Conservation (phyloP, 306 rosid species). For the Calophaca sinica region DNA sequence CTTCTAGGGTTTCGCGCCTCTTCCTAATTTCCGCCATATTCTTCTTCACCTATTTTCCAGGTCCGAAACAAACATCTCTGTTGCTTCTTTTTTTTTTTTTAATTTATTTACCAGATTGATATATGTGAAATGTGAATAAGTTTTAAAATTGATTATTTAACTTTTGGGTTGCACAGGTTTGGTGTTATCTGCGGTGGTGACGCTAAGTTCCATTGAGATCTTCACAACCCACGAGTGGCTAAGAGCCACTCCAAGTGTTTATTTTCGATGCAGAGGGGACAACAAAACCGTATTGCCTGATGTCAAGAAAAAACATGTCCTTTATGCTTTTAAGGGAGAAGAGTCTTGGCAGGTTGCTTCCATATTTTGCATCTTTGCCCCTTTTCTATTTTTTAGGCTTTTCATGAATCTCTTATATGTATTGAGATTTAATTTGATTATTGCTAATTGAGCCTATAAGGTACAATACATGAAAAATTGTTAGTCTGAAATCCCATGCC, state of each 20-base stretch:
- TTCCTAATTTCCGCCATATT: slow-evolving; percentile 50
- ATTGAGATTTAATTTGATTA: neutral
- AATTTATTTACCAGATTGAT: neutral
- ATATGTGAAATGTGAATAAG: too few species aligned
- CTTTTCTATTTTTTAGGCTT: neutral
- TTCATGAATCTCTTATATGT: neutral
- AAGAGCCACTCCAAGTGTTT: slow-evolving; percentile 61
- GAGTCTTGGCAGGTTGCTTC: slow-evolving; percentile 95
- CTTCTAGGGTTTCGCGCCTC: slow-evolving; percentile 46
- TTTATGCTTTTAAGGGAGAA: slow-evolving; percentile 73
- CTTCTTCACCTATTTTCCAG: slow-evolving; percentile 51
- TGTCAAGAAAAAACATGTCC: slow-evolving; percentile 57
- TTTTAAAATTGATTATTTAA: neutral
- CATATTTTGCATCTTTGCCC: neutral
- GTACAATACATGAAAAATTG: neutral
- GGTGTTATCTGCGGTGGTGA: slow-evolving; percentile 64
- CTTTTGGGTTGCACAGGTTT: slow-evolving; percentile 54
- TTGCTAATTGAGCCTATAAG: neutral
- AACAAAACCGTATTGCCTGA: slow-evolving; percentile 76
- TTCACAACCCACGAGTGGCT: slow-evolving; percentile 79
- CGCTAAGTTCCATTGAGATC: slow-evolving; percentile 75
- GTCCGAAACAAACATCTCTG: neutral
- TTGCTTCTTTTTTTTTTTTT: neutral
- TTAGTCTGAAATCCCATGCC: slow-evolving; percentile 18
- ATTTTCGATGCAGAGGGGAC: slow-evolving; percentile 76